Conservation (phyloP, 225 moss, liverwort and hornwort species). For the Thuidium tamariscinum region DNA sequence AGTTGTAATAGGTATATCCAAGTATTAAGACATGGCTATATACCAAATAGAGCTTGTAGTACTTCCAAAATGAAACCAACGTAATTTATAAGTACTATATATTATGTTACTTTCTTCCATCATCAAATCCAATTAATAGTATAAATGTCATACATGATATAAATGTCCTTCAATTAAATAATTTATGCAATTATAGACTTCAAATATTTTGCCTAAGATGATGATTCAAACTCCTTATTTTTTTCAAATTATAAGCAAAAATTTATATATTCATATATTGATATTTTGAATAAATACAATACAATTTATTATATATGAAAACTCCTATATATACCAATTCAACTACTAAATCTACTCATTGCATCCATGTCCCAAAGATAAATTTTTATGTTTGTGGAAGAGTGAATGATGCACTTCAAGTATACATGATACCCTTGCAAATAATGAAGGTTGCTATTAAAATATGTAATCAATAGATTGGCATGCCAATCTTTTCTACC, state of each 20-base stretch:
- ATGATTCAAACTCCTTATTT: neutral
- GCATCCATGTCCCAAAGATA: neutral
- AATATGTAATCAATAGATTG: neutral
- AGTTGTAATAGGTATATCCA: fast-evolving
- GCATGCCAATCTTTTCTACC: neutral
- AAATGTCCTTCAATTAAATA: neutral
- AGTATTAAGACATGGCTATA: neutral
- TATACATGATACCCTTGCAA: fast-evolving
- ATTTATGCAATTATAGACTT: neutral
- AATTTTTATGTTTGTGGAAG: fast-evolving
- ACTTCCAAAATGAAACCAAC: neutral
- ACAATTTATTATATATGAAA: too few species aligned
- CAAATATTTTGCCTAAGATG: neutral
- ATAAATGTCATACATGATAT: neutral
- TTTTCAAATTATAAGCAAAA: neutral
- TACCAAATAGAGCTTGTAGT: neutral
- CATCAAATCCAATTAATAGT: neutral
- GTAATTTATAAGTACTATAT: fast-evolving
- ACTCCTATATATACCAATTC: fast-evolving
- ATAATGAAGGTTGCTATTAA: neutral
- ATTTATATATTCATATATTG: fast-evolving
- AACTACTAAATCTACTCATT: neutral
- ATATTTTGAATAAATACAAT: neutral
- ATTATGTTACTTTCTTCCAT: neutral
- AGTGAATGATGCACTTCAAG: neutral